Evolutionary conservation across 441 rosid genomes (phyloP).

Genomic region (Gossypium aridum): DNA sequence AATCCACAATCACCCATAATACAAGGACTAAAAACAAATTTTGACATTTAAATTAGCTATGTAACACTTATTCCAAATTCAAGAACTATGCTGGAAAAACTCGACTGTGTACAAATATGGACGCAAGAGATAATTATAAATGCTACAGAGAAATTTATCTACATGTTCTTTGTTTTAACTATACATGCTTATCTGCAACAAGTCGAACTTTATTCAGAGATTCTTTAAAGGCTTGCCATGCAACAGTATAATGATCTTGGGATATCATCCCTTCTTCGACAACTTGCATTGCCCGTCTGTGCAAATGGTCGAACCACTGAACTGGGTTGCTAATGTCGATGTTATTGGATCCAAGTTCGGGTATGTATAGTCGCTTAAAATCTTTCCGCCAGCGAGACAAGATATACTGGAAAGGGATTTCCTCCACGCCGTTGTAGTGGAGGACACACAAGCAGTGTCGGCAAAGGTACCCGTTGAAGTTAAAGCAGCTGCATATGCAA

Average conservation of each 20-base stretch:
- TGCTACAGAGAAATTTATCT: constrained; percentile 11
- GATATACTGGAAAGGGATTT: constrained; percentile 63
- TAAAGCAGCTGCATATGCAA: constrained; percentile 58
- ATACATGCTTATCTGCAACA: constrained; percentile 49
- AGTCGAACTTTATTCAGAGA: constrained; percentile 65
- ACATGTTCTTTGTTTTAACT: constrained; percentile 2
- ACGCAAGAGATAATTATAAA: neutral
- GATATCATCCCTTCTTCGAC: constrained; percentile 79
- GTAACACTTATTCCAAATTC: neutral
- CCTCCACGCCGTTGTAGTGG: constrained; percentile 51
- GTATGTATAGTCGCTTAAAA: constrained; percentile 48
- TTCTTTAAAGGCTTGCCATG: constrained; percentile 81
- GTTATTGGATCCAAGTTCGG: constrained; percentile 43
- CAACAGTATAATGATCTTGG: constrained; percentile 61
- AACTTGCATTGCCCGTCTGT: constrained; percentile 70
- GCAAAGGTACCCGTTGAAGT: constrained; percentile 51
- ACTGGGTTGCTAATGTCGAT: constrained; percentile 58
- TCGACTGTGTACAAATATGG: neutral
- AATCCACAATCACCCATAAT: too few relatives aligned
- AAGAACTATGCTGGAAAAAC: neutral
- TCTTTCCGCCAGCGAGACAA: constrained; percentile 79
- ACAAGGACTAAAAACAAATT: too few relatives aligned
- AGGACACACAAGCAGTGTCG: constrained; percentile 56
- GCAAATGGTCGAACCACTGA: constrained; percentile 81
- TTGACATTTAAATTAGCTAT: neutral